phyloP scores from a whole-genome alignment of 768 basidiomycete species.

The Auricularia cornea region DNA sequence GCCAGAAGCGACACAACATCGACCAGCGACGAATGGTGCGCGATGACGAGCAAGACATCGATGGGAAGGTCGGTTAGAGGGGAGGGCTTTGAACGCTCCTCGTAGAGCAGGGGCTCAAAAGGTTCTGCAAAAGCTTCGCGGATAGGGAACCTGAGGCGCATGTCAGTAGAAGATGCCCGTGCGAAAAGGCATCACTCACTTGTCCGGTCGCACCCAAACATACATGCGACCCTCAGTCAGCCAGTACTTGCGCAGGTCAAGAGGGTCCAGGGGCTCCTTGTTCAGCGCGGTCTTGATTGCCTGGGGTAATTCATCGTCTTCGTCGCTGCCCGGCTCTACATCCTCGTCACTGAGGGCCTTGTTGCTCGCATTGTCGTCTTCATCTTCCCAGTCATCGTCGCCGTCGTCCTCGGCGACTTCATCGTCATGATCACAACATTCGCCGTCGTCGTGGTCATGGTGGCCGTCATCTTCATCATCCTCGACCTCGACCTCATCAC shows the following conservation, averaged over 20 bases:
- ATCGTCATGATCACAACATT: no score
- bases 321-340: not conserved
- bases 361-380: not conserved
- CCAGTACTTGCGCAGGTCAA: not conserved
- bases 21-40: conserved; percentile 47
- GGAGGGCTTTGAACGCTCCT: not conserved
- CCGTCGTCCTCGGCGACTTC: not conserved
- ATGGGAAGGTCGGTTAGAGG: conserved; percentile 45
- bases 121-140: not conserved
- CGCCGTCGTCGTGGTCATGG: no score
- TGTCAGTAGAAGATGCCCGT: not conserved
- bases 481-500: not conserved
- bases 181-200: not conserved
- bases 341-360: no score
- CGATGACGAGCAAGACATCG: conserved; percentile 62
- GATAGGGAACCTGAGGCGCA: not conserved
- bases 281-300: not conserved
- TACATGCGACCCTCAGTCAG: not conserved
- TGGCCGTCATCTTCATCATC: not conserved
- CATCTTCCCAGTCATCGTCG: not conserved
- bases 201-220: not conserved
- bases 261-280: not conserved
- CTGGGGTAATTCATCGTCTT: not conserved
- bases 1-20: conserved; percentile 48
- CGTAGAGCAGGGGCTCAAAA: not conserved